Evolutionary conservation across 306 rosid genomes (phyloP), one percentile per base, ranked within the genome.

Genomic region (Vigna reflexopilosa): DNA sequence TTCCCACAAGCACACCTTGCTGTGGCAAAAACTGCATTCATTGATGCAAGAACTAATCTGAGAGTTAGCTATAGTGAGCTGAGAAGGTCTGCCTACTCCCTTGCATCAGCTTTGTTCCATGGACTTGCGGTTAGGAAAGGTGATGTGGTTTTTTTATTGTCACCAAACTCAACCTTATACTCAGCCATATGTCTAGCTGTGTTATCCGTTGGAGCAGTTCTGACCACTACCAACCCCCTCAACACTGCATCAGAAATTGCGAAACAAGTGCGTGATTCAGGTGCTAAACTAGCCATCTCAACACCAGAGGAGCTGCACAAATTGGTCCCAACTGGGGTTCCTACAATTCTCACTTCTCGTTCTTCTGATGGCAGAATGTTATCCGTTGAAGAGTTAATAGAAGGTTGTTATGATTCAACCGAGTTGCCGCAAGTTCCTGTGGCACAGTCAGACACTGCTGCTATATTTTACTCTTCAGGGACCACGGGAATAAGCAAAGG

Each of bases 401-500:
- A 88, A 77, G 63, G 91, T 9, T 89, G 96, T 81, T 84, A 84
- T 61, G 16, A 42, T 10, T 82, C 93, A 67, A 30, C 16, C 17
- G 88, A 85, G 77, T 67, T 80, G 61, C 82, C 88, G 2, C 80
- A 50, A 47, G 59, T 73, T 48, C 50, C 72, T n/a, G 79, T 86
- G n/a, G 26, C 64, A 74, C 96, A 86, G 81, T 84, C 93, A 9
- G 97, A 92, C 51, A 82, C 93, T 42, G 97, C 98, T 66, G 97
- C 91, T 57, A 89, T 94, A 69, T 84, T 92, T 34, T 94, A 92
- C 83, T 92, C 98, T 45, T 94, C 98, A 4, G 97, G 98, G 13
- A 94, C 97, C 8, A 94, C 98, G 0, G 95, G 97, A 15, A 72
- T 84, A 45, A 94, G 98, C 81, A 94, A 94, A 83, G 97, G 97